Percentiles rank a stretch among this genome's conserved stretches.
Evolutionary conservation across 192 early-diverging fungal genomes (phyloP).

Genomic region (Coemansia sp.): DNA sequence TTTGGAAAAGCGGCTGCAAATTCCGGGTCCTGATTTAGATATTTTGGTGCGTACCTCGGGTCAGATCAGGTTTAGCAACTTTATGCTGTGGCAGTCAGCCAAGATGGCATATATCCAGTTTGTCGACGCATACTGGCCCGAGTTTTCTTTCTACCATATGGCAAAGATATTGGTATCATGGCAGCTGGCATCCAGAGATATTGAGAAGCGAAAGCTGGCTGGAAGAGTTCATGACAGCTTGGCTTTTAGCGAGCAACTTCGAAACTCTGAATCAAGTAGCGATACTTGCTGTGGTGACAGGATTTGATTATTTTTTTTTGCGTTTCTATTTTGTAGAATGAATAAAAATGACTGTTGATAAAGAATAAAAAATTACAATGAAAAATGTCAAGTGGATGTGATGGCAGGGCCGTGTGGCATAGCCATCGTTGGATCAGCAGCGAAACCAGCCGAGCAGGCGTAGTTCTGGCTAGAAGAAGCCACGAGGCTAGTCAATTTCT

Average conservation of each 20-base stretch:
- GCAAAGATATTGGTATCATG: constrained; percentile 81
- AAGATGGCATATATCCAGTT: constrained; percentile 83
- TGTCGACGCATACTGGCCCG: constrained; percentile 91
- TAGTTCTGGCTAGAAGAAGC: constrained; percentile 2
- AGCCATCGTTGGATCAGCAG: background rate
- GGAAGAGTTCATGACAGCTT: background rate
- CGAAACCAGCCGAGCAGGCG: constrained; percentile 2
- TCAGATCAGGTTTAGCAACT: constrained; percentile 95
- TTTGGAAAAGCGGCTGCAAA: constrained; percentile 62
- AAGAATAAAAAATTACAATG: constrained; percentile 11
- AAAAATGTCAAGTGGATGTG: constrained; percentile 20
- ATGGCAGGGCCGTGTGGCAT: constrained; percentile 14
- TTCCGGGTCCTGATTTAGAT: constrained; percentile 79
- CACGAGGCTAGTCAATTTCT: constrained; percentile 16
- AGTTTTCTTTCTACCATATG: constrained; percentile 90
- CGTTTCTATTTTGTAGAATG: background rate
- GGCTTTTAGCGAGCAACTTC: background rate
- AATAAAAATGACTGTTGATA: background rate
- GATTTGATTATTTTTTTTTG: background rate
- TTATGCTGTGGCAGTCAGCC: constrained; percentile 87
- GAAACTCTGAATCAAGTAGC: constrained; percentile 10
- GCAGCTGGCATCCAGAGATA: constrained; percentile 60
- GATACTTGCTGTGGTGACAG: constrained; percentile 16
- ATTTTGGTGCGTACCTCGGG: constrained; percentile 93
- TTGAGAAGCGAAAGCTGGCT: constrained; percentile 26